Conservation (phyloP, 108 stramenopile species). For the Poteriospumella lacustris region DNA sequence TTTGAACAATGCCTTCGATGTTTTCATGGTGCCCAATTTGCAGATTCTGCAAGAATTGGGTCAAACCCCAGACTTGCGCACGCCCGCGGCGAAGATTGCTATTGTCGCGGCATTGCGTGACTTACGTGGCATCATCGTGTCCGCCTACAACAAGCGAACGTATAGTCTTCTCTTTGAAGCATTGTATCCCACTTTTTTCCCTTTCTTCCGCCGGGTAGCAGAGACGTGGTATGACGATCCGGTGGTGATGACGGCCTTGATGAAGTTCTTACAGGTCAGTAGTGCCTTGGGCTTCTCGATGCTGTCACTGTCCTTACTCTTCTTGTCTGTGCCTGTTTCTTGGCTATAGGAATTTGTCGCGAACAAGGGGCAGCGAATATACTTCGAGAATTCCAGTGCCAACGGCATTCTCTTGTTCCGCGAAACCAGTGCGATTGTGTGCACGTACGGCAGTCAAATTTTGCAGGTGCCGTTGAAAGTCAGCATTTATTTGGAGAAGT, state of each 20-base stretch:
- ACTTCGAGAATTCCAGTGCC: conserved; percentile 89
- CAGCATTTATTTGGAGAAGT: conserved; percentile 79
- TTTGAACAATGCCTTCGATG: conserved; percentile 72
- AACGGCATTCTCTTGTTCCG: conserved; percentile 97
- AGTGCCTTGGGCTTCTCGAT: not conserved
- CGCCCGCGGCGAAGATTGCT: conserved; percentile 39
- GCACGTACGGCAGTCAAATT: conserved; percentile 73
- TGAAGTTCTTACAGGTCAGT: conserved; percentile 62
- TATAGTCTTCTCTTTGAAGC: conserved; percentile 85
- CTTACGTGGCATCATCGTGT: conserved; percentile 78
- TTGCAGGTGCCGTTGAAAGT: conserved; percentile 56
- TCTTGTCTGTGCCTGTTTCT: not conserved
- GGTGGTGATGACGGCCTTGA: conserved; percentile 80
- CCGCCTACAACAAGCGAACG: conserved; percentile 83
- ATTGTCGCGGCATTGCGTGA: conserved; percentile 87
- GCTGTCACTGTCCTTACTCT: not conserved
- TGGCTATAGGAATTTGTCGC: conserved; percentile 79
- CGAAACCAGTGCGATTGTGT: conserved; percentile 79
- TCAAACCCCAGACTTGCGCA: conserved; percentile 33
- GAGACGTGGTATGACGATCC: conserved; percentile 88
- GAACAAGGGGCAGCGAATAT: conserved; percentile 94
- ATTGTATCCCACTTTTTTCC: conserved; percentile 77
- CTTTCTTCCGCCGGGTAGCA: conserved; percentile 74
- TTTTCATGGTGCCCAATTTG: conserved; percentile 86
- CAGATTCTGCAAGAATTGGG: conserved; percentile 60